These are phyloP conservation scores for Friedmanniomyces simplex DNA, from an alignment of 495 filamentous ascomycete species.

Conservation along the genomic window DNA sequence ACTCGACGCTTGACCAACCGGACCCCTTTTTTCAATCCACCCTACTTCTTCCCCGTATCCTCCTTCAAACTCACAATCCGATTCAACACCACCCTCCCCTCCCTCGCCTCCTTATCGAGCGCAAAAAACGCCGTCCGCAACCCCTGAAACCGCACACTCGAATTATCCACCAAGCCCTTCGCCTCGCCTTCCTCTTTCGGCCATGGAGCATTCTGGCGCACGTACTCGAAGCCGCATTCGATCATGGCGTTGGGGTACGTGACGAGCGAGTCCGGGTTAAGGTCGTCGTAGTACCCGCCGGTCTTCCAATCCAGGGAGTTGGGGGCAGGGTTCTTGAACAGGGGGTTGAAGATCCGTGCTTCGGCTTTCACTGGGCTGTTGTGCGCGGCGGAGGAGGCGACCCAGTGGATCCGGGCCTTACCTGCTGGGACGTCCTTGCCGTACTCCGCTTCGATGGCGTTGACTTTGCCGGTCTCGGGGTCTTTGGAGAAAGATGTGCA, in stretches of 20 bases:
- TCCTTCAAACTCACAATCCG: slow-evolving; percentile 91
- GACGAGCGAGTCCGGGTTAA: slow-evolving; percentile 76
- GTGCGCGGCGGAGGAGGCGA: slow-evolving; percentile 47
- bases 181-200: slow-evolving; percentile 50
- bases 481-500: slow-evolving; percentile 69
- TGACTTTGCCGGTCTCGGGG: slow-evolving; percentile 54
- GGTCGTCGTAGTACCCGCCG: slow-evolving; percentile 68
- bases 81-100: slow-evolving; percentile 64
- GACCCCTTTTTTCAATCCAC: too few relatives aligned
- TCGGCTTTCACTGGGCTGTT: slow-evolving; percentile 63
- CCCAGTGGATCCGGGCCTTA: slow-evolving; percentile 93
- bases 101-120: slow-evolving; percentile 65
- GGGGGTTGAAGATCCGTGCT: slow-evolving; percentile 65
- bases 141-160: slow-evolving; percentile 78
- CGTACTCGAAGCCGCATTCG: slow-evolving; percentile 75
- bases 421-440: slow-evolving; percentile 33
- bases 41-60: slow-evolving; percentile 58
- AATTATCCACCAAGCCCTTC: slow-evolving; percentile 37
- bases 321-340: slow-evolving; percentile 83
- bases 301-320: slow-evolving; percentile 46
- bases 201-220: slow-evolving; percentile 67
- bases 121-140: slow-evolving; percentile 83
- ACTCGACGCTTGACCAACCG: too few relatives aligned
- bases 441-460: slow-evolving; percentile 51
- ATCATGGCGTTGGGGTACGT: slow-evolving; percentile 69